phyloP scores from a whole-genome alignment of 495 filamentous ascomycete species.

The Astrothelium macrocarpum region DNA sequence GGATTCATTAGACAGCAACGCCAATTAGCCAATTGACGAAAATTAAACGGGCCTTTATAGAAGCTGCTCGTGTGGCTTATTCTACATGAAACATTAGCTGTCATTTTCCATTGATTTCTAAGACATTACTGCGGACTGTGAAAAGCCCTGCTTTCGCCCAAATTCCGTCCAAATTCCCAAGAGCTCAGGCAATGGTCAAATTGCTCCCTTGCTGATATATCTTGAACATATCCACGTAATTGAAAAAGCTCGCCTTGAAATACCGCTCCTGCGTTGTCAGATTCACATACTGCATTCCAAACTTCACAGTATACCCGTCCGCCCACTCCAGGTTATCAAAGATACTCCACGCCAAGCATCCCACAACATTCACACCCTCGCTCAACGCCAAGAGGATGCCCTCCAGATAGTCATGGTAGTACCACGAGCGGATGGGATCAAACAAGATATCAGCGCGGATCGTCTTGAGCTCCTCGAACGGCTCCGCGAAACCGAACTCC shows the following conservation, averaged over 20 bases:
- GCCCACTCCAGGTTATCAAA: conserved; percentile 29
- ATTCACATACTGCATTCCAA: conserved; percentile 30
- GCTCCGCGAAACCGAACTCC: conserved; percentile 29
- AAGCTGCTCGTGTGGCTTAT: too few species aligned
- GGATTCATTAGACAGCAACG: too few species aligned
- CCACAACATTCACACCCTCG: conserved; percentile 29
- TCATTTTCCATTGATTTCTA: too few species aligned
- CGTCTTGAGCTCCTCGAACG: conserved; percentile 23
- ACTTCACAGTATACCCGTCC: conserved; percentile 8
- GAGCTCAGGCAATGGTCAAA: neutral
- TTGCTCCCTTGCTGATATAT: conserved; percentile 20
- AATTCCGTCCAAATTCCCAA: too few species aligned
- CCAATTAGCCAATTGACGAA: too few species aligned
- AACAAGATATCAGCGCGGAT: conserved; percentile 21
- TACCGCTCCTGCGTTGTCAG: conserved; percentile 28
- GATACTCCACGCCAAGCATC: conserved; percentile 26
- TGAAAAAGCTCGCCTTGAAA: conserved; percentile 31
- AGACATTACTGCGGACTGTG: too few species aligned
- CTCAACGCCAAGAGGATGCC: conserved; percentile 27
- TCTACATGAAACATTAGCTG: too few species aligned
- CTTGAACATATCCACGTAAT: conserved; percentile 28
- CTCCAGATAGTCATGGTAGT: conserved; percentile 27
- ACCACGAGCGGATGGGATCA: conserved; percentile 24
- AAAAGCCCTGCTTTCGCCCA: too few species aligned
- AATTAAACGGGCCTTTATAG: too few species aligned